Evolutionary conservation across 495 filamentous ascomycete genomes (phyloP).

Genomic region (Chaetomium tenue): DNA sequence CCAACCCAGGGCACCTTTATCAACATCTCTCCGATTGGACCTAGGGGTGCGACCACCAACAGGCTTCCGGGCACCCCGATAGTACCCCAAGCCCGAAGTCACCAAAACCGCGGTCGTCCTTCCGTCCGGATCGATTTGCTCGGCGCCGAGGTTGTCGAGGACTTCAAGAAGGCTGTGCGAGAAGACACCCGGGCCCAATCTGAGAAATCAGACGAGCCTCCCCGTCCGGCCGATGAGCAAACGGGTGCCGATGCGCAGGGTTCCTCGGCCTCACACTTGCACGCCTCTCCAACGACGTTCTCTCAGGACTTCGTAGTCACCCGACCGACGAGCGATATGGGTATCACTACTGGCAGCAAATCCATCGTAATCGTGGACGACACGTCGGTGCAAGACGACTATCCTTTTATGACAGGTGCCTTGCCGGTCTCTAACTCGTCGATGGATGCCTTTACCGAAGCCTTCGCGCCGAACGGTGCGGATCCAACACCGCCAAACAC

Average conservation of each 20-base stretch:
- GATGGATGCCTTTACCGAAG: constrained; percentile 50
- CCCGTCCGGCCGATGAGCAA: constrained; percentile 17
- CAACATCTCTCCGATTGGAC: constrained; percentile 52
- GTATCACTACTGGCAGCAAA: constrained; percentile 72
- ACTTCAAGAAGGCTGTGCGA: constrained; percentile 65
- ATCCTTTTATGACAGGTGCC: constrained; percentile 49
- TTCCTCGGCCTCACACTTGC: constrained; percentile 43
- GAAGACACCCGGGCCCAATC: constrained; percentile 53
- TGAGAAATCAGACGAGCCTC: constrained; percentile 30
- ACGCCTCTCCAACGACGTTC: constrained; percentile 29
- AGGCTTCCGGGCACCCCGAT: constrained; percentile 54
- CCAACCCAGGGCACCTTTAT: constrained; percentile 49
- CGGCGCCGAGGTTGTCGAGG: constrained; percentile 70
- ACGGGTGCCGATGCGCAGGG: constrained; percentile 32
- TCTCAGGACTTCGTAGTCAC: constrained; percentile 22
- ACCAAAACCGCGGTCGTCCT: constrained; percentile 42
- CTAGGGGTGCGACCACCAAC: constrained; percentile 51
- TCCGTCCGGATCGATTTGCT: constrained; percentile 70
- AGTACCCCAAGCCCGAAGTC: constrained; percentile 52
- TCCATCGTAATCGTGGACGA: constrained; percentile 89
- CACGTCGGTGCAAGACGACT: constrained; percentile 45
- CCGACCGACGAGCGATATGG: constrained; percentile 46
- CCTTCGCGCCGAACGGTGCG: constrained; percentile 45
- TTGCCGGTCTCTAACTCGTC: constrained; percentile 46
- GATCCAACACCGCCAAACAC: constrained; percentile 55